Percentiles rank a stretch among this genome's conserved stretches.
Conservation (phyloP, 2,329 filamentous ascomycete species). For the Diaporthe vaccinii region DNA sequence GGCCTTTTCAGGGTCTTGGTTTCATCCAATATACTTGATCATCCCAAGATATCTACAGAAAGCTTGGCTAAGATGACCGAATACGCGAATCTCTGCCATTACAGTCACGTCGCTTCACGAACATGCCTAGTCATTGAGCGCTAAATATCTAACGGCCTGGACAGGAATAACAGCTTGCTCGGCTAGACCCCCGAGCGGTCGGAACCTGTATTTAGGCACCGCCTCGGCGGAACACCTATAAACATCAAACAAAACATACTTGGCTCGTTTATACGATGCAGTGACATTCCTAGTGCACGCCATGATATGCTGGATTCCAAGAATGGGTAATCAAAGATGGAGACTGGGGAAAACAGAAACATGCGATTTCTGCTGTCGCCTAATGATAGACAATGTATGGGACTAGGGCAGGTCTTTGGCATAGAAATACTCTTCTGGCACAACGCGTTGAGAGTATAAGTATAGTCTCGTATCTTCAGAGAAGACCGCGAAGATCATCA, state of each 20-base stretch:
- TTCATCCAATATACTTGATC: conserved; percentile 24
- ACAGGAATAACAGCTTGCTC: conserved; percentile 9
- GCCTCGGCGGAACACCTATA: conserved; percentile 12
- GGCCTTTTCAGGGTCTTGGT: background rate
- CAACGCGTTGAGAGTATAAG: background rate
- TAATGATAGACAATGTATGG: background rate
- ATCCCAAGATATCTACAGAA: conserved; percentile 26
- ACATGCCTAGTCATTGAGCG: background rate
- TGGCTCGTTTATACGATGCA: conserved; percentile 32
- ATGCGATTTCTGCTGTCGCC: background rate
- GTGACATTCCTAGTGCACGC: background rate
- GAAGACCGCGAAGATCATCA: background rate
- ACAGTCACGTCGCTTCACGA: background rate
- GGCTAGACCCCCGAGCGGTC: background rate
- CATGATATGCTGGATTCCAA: background rate
- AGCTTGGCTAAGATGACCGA: background rate
- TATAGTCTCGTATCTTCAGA: background rate
- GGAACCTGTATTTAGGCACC: background rate
- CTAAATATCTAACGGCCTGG: background rate
- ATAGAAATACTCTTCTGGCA: background rate
- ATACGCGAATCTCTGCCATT: background rate
- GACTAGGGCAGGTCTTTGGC: background rate
- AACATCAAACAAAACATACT: conserved; percentile 27
- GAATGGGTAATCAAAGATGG: conserved; percentile 14
- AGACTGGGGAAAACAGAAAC: background rate